Base-by-base conservation (phyloP, 106 monocot genomes). In the Allium cepa region DNA sequence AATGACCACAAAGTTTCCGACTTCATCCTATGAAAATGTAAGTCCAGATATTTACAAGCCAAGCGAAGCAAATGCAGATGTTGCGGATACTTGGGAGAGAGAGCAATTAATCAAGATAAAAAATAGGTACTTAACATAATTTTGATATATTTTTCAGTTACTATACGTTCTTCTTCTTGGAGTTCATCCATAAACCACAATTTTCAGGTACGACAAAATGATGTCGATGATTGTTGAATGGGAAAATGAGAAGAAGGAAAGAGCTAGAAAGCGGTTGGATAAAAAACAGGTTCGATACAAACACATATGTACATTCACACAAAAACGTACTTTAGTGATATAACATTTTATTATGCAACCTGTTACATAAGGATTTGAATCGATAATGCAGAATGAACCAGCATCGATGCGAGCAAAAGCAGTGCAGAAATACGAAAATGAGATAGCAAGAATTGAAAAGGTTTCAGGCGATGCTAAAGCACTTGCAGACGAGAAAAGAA, bases 391-490 rank as follows among this genome's bases (percentile, higher is more conserved):
- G 96, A 70, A 64, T 26, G 69, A 67, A 64, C 58, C 88, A 64
- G 84, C 84, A 56, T 15, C 68, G 9, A 86, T 68, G 66, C 69
- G 78, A 69, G 72, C 66, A 66, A 79, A 50, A 69, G 78, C 76
- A 56, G 36, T 76, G 45, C 65, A 78, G 74, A 76, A 82, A 36
- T 86, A 96, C 55, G 65, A 63, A 3, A 55, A 78, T 17, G 88
- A 86, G 66, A 68, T 88, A 48, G 48, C 73, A 65, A 88, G 78
- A 73, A 87, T 92, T 45, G 78, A 84, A 51, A 81, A 96, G 55
- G 75, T 92, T 64, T 85, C 61, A 16, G 75, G 50, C 17, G 75
- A 77, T 11, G 80, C 78, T 64, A 80, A 74, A 59, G 28, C 60
- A 62, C 22, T 73, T 12, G 78, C 84, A 73, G 78, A 81, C 69